Evolutionary conservation across 2,329 filamentous ascomycete species (phyloP), one percentile per base, ranked within the genome.

Genomic region (Hymenoscyphus scutula): DNA sequence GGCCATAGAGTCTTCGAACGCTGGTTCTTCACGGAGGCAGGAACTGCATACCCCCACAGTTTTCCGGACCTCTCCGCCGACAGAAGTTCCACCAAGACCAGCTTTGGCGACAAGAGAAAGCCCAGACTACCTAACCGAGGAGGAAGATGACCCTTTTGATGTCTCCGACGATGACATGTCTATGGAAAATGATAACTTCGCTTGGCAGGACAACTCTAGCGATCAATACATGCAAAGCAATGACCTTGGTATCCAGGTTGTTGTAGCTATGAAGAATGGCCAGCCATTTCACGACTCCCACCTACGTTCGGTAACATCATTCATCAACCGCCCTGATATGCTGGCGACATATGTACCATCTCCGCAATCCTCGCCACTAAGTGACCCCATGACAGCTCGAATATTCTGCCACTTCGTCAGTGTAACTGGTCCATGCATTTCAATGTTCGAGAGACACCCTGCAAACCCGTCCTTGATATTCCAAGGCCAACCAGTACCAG

Each of bases 331-430:
- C 4, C 79, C 80, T 38, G 77, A 81, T 60, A 78, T 82, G 34
- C 79, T 92, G 54, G 81, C 86, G 15, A 86, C 83, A 2, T 92
- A 93, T 69, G 81, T 82, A 48, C 88, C 89, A 5, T 85, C 85
- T 0, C 82, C 85, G 3, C 77, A 82, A 25, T 85, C 84, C 34
- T 89, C 88, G 45, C 93, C 95, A 34, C 78, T 97, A 30, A 90
- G 88, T 68, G 92, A 97, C 67, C 84, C 86, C 2, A 88, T 89
- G 66, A 94, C 91, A 11, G 89, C 91, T 15, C 84, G 88, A 32
- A 87, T 97, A 6, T 98, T 98, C 74, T 89, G 89, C 74, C 92
- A 98, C 76, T 98, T 97, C 74, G 87, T 98, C 55, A 89, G 92
- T 68, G 89, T 95, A 6, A 96, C 92, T 1, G 93, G 89, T 0